Percentiles rank a stretch among this genome's conserved stretches.
phyloP scores from a whole-genome alignment of 768 basidiomycete species.

The Tricholoma sp. region DNA sequence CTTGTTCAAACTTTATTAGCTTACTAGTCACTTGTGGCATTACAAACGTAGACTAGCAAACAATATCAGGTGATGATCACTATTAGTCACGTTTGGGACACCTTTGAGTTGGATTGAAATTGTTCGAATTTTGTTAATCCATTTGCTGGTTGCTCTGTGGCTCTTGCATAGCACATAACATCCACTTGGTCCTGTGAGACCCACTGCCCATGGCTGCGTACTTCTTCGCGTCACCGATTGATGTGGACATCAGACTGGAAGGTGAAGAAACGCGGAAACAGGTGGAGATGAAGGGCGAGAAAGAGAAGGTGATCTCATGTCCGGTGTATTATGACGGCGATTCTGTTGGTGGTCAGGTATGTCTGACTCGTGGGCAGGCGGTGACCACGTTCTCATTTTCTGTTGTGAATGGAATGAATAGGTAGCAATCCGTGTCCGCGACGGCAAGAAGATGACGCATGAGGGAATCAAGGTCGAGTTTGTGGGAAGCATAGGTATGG shows the following conservation, averaged over 20 bases:
- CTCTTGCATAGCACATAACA: not conserved
- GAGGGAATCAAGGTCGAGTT: slow-evolving; percentile 99
- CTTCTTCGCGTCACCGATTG: slow-evolving; percentile 89
- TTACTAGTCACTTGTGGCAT: no score
- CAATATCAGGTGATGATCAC: not conserved
- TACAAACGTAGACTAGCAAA: no score
- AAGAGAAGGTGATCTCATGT: slow-evolving; percentile 79
- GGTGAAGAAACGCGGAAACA: slow-evolving; percentile 86
- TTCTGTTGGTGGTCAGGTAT: slow-evolving; percentile 80
- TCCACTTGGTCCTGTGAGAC: not conserved
- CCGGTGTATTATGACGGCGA: slow-evolving; percentile 97
- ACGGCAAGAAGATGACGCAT: slow-evolving; percentile 92
- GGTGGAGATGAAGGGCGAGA: slow-evolving; percentile 86
- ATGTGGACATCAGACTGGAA: slow-evolving; percentile 85
- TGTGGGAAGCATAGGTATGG: slow-evolving; percentile 87
- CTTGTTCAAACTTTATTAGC: no score
- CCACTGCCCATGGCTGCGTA: slow-evolving; percentile 67
- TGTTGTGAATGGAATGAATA: slow-evolving; percentile 23
- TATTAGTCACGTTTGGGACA: not conserved
- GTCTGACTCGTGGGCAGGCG: slow-evolving; percentile 2
- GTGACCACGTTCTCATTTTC: not conserved
- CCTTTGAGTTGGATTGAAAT: not conserved
- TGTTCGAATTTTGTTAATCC: not conserved
- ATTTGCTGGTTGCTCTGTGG: not conserved
- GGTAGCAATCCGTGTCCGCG: slow-evolving; percentile 85